These are phyloP conservation scores for Anaeromyces robustus DNA, from an alignment of 192 early-diverging fungal species.

Conservation along the genomic window DNA sequence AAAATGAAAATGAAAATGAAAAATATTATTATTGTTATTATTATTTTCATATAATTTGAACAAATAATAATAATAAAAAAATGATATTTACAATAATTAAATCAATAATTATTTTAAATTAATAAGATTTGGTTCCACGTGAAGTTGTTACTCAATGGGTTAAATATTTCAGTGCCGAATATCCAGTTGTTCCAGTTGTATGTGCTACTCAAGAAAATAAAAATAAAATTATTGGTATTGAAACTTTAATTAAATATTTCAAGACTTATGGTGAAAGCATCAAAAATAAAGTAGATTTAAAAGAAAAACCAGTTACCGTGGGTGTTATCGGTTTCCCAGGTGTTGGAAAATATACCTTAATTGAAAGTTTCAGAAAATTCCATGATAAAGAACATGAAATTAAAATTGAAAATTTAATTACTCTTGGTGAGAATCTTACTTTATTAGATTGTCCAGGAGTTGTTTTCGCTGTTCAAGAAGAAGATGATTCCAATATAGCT, in stretches of 20 bases:
- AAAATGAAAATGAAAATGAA: too few species aligned
- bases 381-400: neutral
- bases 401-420: neutral
- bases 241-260: slow-evolving; percentile 76
- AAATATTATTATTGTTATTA: too few species aligned
- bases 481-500: neutral
- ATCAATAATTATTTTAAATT: neutral
- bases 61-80: too few species aligned
- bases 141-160: slow-evolving; percentile 88
- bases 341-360: slow-evolving; percentile 90
- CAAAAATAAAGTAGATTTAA: slow-evolving; percentile 65
- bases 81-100: too few species aligned
- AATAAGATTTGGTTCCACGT: slow-evolving; percentile 76
- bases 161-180: slow-evolving; percentile 86
- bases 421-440: neutral
- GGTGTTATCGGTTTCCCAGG: slow-evolving; percentile 97
- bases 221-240: slow-evolving; percentile 85
- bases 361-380: slow-evolving; percentile 13
- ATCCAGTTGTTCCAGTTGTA: slow-evolving; percentile 96
- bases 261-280: slow-evolving; percentile 94
- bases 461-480: neutral
- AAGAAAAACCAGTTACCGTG: slow-evolving; percentile 67
- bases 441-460: neutral
- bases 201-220: slow-evolving; percentile 76
- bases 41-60: too few species aligned